Evolutionary conservation across 75 land plant species (phyloP), one percentile per base, ranked within the genome.

Genomic region (Adiantum capillusveneris): DNA sequence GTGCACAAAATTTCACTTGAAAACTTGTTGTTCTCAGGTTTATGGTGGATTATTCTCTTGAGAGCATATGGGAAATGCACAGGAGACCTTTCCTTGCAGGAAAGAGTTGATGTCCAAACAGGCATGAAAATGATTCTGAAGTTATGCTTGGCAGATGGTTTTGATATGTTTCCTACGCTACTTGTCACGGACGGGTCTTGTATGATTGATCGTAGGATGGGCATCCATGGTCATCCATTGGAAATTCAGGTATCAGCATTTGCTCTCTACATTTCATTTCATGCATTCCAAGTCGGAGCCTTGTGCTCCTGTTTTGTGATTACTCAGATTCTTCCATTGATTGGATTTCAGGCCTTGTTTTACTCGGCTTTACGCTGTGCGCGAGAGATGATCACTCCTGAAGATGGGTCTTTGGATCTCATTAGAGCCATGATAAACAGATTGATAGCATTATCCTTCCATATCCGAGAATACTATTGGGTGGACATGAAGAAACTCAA

Each of bases 201-300:
- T 62, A 91, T 91, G 97, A 91, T 91, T 42, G 97, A 91, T 65
- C 83, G 93, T 7, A 85, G 97, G 12, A 87, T 91, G 94, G 97
- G 97, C 49, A 91, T 88, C 58, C 97, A 91, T 82, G 97, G 97
- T 45, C 97, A 91, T 57, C 97, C 97, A 56, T 76, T 91, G 45
- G 97, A 91, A 62, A 91, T 91, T 62, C 97, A 91, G 82, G 97
- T 77, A 63, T 18, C 17, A 46, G 18, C 22, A 46, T 17, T 21
- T 62, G 58, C 53, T 53, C 14, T 21, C 5, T 21, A 46, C 5
- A 9, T 21, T 46, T 55, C 21, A 2, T 21, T 6, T 46, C 50
- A 6, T 3, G 5, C 2, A 34, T 34, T 3, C 37, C 37, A 34
- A n/a, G n/a, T n/a, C n/a, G n/a, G n/a, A n/a, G n/a, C n/a, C 37